phyloP scores from a whole-genome alignment of 805 yeast genomes.

The Nakazawaea pomicola region DNA sequence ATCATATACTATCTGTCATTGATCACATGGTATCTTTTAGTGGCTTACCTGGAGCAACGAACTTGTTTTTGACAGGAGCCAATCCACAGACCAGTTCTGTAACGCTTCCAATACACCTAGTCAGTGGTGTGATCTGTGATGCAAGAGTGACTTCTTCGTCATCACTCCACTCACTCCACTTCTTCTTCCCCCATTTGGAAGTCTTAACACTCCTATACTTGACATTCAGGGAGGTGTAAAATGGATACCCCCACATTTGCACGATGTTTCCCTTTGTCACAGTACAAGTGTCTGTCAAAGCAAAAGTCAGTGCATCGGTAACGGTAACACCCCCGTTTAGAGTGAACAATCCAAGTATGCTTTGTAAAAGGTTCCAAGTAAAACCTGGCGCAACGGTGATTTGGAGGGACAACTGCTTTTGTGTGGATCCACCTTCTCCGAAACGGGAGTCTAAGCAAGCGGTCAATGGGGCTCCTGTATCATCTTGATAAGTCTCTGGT shows the following conservation, averaged over 20 bases:
- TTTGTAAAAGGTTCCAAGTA: too few species aligned
- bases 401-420: conserved; percentile 5
- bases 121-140: conserved; percentile 3
- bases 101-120: conserved; percentile 10
- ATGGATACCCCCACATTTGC: conserved; percentile 13
- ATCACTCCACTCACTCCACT: conserved; percentile 7
- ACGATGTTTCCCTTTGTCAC: conserved; percentile 11
- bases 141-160: conserved; percentile 5
- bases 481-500: not conserved
- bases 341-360: not conserved
- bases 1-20: too few species aligned
- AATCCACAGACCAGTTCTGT: conserved; percentile 9
- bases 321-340: conserved; percentile 5
- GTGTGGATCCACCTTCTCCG: conserved; percentile 13
- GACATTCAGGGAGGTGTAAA: conserved; percentile 2
- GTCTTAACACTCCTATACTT: conserved; percentile 3
- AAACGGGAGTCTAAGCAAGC: conserved; percentile 9
- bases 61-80: conserved; percentile 5
- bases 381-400: conserved; percentile 1
- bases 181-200: not conserved
- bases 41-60: conserved; percentile 3
- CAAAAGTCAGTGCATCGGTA: not conserved
- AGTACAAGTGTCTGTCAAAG: conserved; percentile 7
- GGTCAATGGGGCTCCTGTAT: conserved; percentile 9
- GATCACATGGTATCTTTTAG: not conserved